These are phyloP conservation scores for Cyberlindnera maclurae DNA, from an alignment of 805 yeast species.

Conservation along the genomic window DNA sequence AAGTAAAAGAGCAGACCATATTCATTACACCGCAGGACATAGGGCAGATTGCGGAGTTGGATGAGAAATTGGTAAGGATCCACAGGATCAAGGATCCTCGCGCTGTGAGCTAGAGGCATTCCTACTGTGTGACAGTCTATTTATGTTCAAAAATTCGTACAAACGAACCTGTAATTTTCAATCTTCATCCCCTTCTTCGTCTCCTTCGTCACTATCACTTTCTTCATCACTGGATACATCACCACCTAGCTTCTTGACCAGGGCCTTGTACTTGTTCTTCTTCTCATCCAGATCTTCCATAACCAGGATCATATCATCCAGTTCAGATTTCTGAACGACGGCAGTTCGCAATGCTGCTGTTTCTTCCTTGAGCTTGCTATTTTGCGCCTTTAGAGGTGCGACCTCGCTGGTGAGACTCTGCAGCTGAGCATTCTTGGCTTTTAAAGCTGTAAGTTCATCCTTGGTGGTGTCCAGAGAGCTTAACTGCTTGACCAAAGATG, in stretches of 20 bases:
- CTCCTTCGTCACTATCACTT: slow-evolving; percentile 57
- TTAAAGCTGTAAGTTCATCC: background rate
- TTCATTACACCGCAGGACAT: slow-evolving; percentile 94
- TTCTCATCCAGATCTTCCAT: slow-evolving; percentile 73
- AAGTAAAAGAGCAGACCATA: slow-evolving; percentile 73
- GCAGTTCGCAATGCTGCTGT: background rate
- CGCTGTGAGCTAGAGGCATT: slow-evolving; percentile 1
- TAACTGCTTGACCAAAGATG: too few species aligned
- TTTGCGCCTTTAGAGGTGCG: too few species aligned
- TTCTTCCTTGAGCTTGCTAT: slow-evolving; percentile 6
- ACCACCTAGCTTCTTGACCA: slow-evolving; percentile 45
- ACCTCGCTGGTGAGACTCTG: too few species aligned
- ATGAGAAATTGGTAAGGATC: slow-evolving; percentile 53
- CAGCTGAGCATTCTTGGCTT: background rate
- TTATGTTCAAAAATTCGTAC: too few species aligned
- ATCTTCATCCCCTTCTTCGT: slow-evolving; percentile 30
- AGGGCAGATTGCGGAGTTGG: slow-evolving; percentile 51
- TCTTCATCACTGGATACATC: slow-evolving; percentile 68
- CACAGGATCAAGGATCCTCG: slow-evolving; percentile 49
- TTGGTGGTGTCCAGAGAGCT: too few species aligned
- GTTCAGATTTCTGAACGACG: slow-evolving; percentile 41
- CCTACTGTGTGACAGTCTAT: too few species aligned
- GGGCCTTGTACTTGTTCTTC: slow-evolving; percentile 47
- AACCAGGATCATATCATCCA: slow-evolving; percentile 71
- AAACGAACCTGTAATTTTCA: too few species aligned